A percentile compares a stretch with the other conserved stretches of the same genome.
phyloP scores from a whole-genome alignment of 192 early-diverging fungal genomes.

The Coemansia sp. region DNA sequence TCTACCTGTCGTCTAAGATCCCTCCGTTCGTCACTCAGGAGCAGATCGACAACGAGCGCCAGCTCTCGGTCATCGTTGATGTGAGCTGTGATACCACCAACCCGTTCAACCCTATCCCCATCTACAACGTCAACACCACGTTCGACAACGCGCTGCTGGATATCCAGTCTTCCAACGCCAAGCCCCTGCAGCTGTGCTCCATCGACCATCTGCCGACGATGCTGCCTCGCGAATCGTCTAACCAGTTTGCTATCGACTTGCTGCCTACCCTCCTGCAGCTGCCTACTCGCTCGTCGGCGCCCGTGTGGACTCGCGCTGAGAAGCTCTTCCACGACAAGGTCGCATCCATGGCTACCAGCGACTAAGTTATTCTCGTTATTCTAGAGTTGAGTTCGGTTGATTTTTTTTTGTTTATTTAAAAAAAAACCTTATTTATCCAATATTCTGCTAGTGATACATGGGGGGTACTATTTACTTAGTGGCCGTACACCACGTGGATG shows the following conservation, averaged over 20 bases:
- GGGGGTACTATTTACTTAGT: slow-evolving; percentile 14
- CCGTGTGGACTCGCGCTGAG: slow-evolving; percentile 84
- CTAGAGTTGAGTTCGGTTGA: not conserved
- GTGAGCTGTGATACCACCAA: slow-evolving; percentile 97
- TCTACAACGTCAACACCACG: slow-evolving; percentile 90
- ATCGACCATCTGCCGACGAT: slow-evolving; percentile 97
- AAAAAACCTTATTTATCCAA: not conserved
- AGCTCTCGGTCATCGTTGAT: slow-evolving; percentile 84
- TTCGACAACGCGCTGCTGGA: slow-evolving; percentile 87
- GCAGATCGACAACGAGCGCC: slow-evolving; percentile 68
- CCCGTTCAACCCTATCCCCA: slow-evolving; percentile 95
- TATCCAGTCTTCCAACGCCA: slow-evolving; percentile 55
- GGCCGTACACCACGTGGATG: slow-evolving; percentile 40
- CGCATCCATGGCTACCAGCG: slow-evolving; percentile 52
- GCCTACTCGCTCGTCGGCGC: slow-evolving; percentile 61
- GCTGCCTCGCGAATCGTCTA: slow-evolving; percentile 87
- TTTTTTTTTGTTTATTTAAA: not conserved
- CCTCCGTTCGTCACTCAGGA: slow-evolving; percentile 91
- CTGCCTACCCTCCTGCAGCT: slow-evolving; percentile 79
- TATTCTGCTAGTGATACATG: not conserved
- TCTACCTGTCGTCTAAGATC: slow-evolving; percentile 90
- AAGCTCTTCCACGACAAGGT: slow-evolving; percentile 83
- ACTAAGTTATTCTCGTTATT: slow-evolving; percentile 7
- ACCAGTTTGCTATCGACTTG: slow-evolving; percentile 84
- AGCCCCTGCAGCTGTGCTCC: slow-evolving; percentile 85